These are phyloP conservation scores for Penicillium cosmopolitanum DNA, from an alignment of 495 filamentous ascomycete species.

Conservation along the genomic window DNA sequence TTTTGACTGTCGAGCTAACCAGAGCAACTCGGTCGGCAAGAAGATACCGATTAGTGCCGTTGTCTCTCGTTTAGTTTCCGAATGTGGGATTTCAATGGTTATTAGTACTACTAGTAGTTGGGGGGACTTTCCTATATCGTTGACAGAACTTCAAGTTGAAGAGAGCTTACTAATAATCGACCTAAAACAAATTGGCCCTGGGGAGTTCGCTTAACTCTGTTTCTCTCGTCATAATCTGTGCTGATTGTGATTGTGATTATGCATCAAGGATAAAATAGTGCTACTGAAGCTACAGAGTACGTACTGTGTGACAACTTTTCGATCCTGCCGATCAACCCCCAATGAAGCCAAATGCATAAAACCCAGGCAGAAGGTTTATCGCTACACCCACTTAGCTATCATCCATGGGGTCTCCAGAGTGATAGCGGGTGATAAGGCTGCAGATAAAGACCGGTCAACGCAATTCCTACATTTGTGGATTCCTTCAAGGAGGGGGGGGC, in stretches of 20 bases:
- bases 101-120: too few species aligned
- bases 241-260: too few species aligned
- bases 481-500: background rate
- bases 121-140: too few species aligned
- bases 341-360: background rate
- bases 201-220: background rate
- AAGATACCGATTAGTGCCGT: too few species aligned
- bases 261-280: background rate
- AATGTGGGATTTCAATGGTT: too few species aligned
- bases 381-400: background rate
- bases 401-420: background rate
- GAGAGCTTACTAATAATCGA: too few species aligned
- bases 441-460: constrained; percentile 4
- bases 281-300: too few species aligned
- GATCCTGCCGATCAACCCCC: background rate
- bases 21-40: too few species aligned
- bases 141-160: too few species aligned
- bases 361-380: background rate
- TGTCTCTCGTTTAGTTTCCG: too few species aligned
- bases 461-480: background rate
- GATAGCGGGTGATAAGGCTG: constrained; percentile 11
- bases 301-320: too few species aligned
- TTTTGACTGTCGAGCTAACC: too few species aligned
- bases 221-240: background rate
- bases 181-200: background rate